Base-by-base conservation (phyloP, 2,329 filamentous ascomycete genomes). In the Parafenestella ontariensis region DNA sequence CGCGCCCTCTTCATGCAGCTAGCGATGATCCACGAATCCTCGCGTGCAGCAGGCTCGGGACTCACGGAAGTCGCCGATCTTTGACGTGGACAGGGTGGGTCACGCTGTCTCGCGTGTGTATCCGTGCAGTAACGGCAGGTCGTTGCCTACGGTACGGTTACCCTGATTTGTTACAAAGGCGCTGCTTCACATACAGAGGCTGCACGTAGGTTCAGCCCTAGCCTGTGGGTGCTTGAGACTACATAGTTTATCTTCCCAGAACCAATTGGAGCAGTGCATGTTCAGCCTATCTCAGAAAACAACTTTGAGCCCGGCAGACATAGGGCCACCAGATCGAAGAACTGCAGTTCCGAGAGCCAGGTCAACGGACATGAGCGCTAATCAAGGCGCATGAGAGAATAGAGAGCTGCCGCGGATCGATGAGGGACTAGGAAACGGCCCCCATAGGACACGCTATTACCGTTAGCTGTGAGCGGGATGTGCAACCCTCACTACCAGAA, bases 71-170 rank as follows among this genome's bases (percentile, higher is more conserved):
- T 52, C 59, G 59, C 63, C 66, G 66, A 72, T 61, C 59, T 46
- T 47, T 61, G 49, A 61, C 49, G 43, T 58, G 54, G 50, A 59
- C 46, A 48, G 24, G 41, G 57, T 56, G 59, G 56, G 63, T 67
- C 69, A 70, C 62, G 56, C 63, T 65, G 58, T 55, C 58, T 67
- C 56, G 63, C 64, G 49, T 65, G 57, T 54, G 46, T 46, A 60
- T 46, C 28, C 49, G 49, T 68, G 66, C 63, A 67, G 65, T n/a
- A n/a, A n/a, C 62, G 58, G 56, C 56, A 64, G 42, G 50, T 52
- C 53, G 52, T 54, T 54, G 49, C 52, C 23, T 48, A 33, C 15
- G 40, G 45, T 47, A 54, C 54, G 42, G 45, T 56, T 62, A 49
- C 49, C 49, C 50, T 66, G 54, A 69, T 65, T 67, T 56, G 64